Evolutionary conservation across 2,329 filamentous ascomycete genomes (phyloP).

Genomic region (Byssochlamys sp.): DNA sequence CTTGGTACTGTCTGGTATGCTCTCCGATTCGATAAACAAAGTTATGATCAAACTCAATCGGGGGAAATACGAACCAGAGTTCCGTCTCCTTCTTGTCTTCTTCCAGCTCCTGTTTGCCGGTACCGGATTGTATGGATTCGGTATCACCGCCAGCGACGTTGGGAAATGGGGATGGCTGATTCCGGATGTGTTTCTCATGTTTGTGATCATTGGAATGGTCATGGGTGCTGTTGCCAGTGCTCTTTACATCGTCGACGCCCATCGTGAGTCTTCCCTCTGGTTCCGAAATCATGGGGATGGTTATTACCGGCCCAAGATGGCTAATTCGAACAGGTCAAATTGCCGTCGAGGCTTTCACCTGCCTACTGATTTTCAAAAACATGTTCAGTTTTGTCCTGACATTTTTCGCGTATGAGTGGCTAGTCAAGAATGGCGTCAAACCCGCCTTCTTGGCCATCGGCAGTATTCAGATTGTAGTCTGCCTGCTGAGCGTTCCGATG

Average conservation of each 20-base stretch:
- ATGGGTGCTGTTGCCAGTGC: constrained; percentile 77
- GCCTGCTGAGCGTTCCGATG: constrained; percentile 63
- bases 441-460: constrained; percentile 60
- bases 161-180: constrained; percentile 59
- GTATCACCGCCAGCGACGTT: constrained; percentile 56
- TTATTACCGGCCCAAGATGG: neutral
- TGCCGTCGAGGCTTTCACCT: constrained; percentile 78
- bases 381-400: constrained; percentile 81
- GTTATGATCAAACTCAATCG: constrained; percentile 63
- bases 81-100: constrained; percentile 70
- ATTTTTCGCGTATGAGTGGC: constrained; percentile 75
- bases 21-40: constrained; percentile 64
- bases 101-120: constrained; percentile 71
- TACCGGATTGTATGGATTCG: constrained; percentile 76
- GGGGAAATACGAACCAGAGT: constrained; percentile 85
- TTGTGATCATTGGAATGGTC: constrained; percentile 83
- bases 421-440: constrained; percentile 51
- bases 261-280: constrained; percentile 50
- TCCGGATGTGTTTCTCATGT: constrained; percentile 70
- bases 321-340: constrained; percentile 52
- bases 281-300: constrained; percentile 2
- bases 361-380: constrained; percentile 88
- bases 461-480: constrained; percentile 68
- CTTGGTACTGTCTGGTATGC: constrained; percentile 61
- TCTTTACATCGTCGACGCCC: constrained; percentile 85